Base-by-base conservation (phyloP, 148 eudicot genomes). In the Talinum fruticosum region DNA sequence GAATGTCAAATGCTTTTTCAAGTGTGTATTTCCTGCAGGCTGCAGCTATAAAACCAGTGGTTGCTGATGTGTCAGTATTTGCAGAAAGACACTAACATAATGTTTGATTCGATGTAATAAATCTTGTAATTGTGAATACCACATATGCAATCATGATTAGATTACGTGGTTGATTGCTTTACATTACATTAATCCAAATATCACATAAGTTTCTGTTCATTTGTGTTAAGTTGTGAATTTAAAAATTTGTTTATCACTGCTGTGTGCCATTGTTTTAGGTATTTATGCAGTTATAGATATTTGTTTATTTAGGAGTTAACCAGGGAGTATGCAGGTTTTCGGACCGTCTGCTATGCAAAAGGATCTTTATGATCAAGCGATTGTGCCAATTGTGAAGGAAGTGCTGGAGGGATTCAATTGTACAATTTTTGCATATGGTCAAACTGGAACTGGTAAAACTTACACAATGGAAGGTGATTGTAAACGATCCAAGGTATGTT, bases 381-480 rank as follows among this genome's bases (percentile, higher is more conserved):
- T 96, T 79, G 69, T 86, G 33, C 99, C 99, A 0, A 96, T 96
- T 73, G 99, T 96, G 0, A 83, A 89, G 66, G 99, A 96, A 84
- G 99, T 96, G 75, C 81, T 96, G 76, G 99, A 96, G 73, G 99
- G 99, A 26, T 96, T 93, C 74, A 96, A 96, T 81, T 96, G 99
- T 79, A 96, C 99, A 73, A 93, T 96, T 67, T 96, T 96, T 85
- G 99, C 99, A 0, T 96, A 96, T 89, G 99, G 99, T 30, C 99
- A 96, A 84, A 96, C 99, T 32, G 99, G 99, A 34, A 96, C 99
- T 1, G 99, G 99, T 70, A 96, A 96, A 87, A 96, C 99, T 14
- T 96, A 91, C 82, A 96, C 99, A 26, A 96, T 96, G 99, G 99
- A 96, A 82, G 98, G 98, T 21, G 97, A 92, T 53, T 90, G 97